phyloP scores from a whole-genome alignment of 2,329 filamentous ascomycete species.

The Botrytis sinoallii region DNA sequence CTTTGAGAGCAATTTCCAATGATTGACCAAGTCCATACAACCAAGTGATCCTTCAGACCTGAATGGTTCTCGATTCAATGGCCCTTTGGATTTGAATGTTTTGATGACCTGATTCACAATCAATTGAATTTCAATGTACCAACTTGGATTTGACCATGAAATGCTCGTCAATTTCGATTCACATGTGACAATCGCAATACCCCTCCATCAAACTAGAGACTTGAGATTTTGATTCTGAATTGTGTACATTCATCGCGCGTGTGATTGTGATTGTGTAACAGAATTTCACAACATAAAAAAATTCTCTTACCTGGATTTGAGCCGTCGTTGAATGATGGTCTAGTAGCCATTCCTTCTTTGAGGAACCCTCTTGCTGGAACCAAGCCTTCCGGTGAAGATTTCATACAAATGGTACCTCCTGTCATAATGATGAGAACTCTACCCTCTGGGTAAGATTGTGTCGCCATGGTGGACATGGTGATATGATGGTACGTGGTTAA shows the following conservation, averaged over 20 bases:
- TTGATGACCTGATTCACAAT: rapidly evolving
- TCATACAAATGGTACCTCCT: conserved; percentile 68
- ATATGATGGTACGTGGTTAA: neutral
- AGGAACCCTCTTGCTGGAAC: conserved; percentile 60
- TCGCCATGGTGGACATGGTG: conserved; percentile 8
- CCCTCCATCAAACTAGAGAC: neutral
- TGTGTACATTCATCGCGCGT: neutral
- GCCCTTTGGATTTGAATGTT: neutral
- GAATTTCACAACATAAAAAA: no score
- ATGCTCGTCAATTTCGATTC: neutral
- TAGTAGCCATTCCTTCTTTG: conserved; percentile 60
- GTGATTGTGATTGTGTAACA: neutral
- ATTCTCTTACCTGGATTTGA: conserved; percentile 46
- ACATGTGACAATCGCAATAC: neutral
- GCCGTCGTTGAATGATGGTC: conserved; percentile 67
- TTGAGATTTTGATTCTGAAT: neutral
- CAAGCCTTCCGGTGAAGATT: conserved; percentile 61
- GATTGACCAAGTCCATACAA: neutral
- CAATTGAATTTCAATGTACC: neutral
- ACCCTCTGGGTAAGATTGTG: conserved; percentile 48
- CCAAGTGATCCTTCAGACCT: neutral
- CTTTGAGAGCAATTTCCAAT: neutral
- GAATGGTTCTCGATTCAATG: neutral
- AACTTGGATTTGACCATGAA: neutral
- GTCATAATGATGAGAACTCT: conserved; percentile 67